A percentile compares a stretch with the other conserved stretches of the same genome.
phyloP scores from a whole-genome alignment of 805 yeast genomes.

The Peterozyma toletana region DNA sequence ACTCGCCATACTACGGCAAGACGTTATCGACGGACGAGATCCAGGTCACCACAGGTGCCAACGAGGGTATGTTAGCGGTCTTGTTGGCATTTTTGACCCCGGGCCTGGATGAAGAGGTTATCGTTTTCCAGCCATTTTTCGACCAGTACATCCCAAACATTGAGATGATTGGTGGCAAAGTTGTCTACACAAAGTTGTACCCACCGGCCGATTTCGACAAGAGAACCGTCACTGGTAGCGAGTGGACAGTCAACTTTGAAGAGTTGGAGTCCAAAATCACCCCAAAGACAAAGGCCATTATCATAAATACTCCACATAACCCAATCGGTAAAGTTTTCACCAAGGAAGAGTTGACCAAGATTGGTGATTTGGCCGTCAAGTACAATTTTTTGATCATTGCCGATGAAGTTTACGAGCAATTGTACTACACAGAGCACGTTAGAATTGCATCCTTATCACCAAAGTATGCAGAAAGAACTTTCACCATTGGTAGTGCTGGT shows the following conservation, averaged over 20 bases:
- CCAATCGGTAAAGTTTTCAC: slow-evolving; percentile 91
- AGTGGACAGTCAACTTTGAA: slow-evolving; percentile 81
- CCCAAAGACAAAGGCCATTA: slow-evolving; percentile 74
- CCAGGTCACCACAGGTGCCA: slow-evolving; percentile 91
- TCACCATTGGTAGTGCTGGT: slow-evolving; percentile 96
- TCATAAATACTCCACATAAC: slow-evolving; percentile 91
- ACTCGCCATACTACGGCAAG: slow-evolving; percentile 60
- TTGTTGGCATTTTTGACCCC: slow-evolving; percentile 78
- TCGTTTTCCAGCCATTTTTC: slow-evolving; percentile 94
- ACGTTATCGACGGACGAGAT: slow-evolving; percentile 52
- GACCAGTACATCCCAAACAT: slow-evolving; percentile 95
- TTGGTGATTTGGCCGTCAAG: slow-evolving; percentile 80
- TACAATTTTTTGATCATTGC: slow-evolving; percentile 78
- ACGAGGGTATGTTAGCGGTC: slow-evolving; percentile 85
- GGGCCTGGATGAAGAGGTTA: slow-evolving; percentile 76
- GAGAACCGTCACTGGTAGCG: slow-evolving; percentile 67
- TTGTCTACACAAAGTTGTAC: slow-evolving; percentile 77
- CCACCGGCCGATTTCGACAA: slow-evolving; percentile 69
- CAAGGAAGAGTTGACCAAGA: slow-evolving; percentile 59
- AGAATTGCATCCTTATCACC: slow-evolving; percentile 80
- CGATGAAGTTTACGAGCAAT: slow-evolving; percentile 93
- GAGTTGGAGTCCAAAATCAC: slow-evolving; percentile 69
- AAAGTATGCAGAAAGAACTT: slow-evolving; percentile 69
- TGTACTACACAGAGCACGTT: slow-evolving; percentile 68
- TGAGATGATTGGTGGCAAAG: slow-evolving; percentile 89